These are phyloP conservation scores for Otatea glauca DNA, from an alignment of 176 grass and related monocot genomes.

Conservation along the genomic window DNA sequence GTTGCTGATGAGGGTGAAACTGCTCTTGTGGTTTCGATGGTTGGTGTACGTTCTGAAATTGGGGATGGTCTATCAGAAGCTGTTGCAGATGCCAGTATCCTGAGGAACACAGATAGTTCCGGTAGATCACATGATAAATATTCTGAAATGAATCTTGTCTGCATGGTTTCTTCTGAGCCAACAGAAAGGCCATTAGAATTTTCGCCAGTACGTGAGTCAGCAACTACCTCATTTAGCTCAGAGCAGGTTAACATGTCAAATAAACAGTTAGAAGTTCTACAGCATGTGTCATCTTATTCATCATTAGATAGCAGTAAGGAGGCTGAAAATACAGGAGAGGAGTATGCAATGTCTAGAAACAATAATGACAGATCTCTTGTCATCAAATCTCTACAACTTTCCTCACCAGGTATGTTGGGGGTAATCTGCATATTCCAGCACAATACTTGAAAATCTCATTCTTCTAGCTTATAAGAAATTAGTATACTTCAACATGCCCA, in stretches of 20 bases:
- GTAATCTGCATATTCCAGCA: constrained; percentile 32
- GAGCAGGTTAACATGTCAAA: constrained; percentile 36
- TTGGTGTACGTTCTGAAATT: constrained; percentile 55
- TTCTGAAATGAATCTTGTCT: constrained; percentile 38
- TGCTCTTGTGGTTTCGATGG: constrained; percentile 93
- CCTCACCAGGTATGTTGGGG: constrained; percentile 43
- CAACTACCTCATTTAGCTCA: constrained; percentile 32
- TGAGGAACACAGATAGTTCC: constrained; percentile 40
- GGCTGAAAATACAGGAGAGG: constrained; percentile 48
- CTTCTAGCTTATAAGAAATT: constrained; percentile 21
- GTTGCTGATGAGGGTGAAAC: constrained; percentile 98
- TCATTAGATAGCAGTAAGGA: constrained; percentile 41
- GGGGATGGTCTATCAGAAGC: constrained; percentile 34
- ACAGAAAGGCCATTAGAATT: constrained; percentile 52
- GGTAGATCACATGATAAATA: constrained; percentile 31
- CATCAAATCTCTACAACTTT: constrained; percentile 37
- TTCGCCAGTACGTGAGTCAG: constrained; percentile 60
- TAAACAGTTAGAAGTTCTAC: constrained; percentile 41
- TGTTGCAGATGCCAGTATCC: constrained; percentile 23
- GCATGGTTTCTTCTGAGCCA: constrained; percentile 36
- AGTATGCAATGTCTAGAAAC: constrained; percentile 29
- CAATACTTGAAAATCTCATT: constrained; percentile 6
- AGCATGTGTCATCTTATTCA: constrained; percentile 47
- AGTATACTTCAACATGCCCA: background rate
- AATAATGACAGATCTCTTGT: constrained; percentile 18